Evolutionary conservation across 768 basidiomycete genomes (phyloP), one percentile per base, ranked within the genome.

Genomic region (Trametes meyenii): DNA sequence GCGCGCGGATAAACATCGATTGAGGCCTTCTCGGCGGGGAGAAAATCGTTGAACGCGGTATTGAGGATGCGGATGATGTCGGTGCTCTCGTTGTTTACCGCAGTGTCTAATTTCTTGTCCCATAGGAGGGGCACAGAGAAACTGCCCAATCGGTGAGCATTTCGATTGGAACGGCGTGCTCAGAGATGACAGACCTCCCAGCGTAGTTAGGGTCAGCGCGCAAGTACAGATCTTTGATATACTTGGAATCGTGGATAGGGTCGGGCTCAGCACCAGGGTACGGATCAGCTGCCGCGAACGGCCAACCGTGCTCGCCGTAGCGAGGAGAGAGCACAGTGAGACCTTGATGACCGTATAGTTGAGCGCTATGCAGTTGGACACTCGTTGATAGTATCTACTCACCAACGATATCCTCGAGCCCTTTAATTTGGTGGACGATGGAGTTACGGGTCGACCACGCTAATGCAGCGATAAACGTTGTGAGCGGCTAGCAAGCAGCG

Each of bases 61-160:
- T 99, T 98, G 77, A 98, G 83, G 8, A 96, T 90, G 59, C 96
- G 88, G 69, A 98, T 93, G 71, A 98, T 94, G 75, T 98, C 96
- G 2, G 90, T 86, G 65, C 87, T 89, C 72, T 99, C 96, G 72
- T 98, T 99, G 79, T 94, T 98, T 58, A 99, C 96, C 66, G 98
- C 89, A 36, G 89, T 89, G 45, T 87, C 77, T 44, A 71, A 77
- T 73, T 96, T 92, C 78, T 87, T 96, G 77, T 98, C 96, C 92
- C 94, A 99, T 11, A 99, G 80, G 39, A 93, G 76, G 10, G 95
- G 95, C 7, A 94, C 92, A 1, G 94, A 94, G 79, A 93, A 94
- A 42, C 90, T 74, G 44, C 43, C 19, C 16, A 51, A 33, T 33
- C 8, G 29, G 29, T 33, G 29, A 33, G 29, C 29, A 33, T 33